Conservation (phyloP, 1,284 basidiomycete genomes). For the Fomitopsis palustris region DNA sequence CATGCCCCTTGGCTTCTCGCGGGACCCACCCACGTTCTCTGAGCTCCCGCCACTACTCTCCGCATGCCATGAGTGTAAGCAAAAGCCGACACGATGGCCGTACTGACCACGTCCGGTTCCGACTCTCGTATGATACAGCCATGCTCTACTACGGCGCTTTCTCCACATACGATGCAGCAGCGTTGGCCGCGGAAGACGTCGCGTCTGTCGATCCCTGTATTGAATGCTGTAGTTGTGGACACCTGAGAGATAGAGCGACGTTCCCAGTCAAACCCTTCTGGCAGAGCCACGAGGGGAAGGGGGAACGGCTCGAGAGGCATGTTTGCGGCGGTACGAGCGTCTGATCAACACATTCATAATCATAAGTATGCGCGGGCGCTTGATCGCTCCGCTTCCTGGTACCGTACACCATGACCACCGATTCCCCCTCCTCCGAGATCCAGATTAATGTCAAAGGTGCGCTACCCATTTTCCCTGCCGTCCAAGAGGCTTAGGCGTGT, state of each 20-base stretch:
- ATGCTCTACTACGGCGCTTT: neutral
- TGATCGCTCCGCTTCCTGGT: neutral
- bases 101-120: neutral
- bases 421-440: conserved; percentile 46
- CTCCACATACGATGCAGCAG: neutral
- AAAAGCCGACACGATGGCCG: neutral
- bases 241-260: neutral
- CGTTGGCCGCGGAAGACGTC: neutral
- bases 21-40: neutral
- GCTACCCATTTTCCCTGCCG: neutral
- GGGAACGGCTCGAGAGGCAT: neutral
- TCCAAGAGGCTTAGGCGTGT: neutral
- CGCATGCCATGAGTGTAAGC: neutral
- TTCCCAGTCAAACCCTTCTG: neutral
- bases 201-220: neutral
- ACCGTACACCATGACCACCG: conserved; percentile 8
- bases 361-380: neutral
- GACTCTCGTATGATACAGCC: neutral
- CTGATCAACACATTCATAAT: too few relatives aligned
- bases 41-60: neutral
- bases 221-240: neutral
- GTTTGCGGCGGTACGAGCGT: neutral
- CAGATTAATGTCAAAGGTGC: conserved; percentile 76
- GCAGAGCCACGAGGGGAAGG: neutral
- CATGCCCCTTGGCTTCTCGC: neutral